Conservation (phyloP, 305 asterid genomes). For the Fraxinus angustifolia region DNA sequence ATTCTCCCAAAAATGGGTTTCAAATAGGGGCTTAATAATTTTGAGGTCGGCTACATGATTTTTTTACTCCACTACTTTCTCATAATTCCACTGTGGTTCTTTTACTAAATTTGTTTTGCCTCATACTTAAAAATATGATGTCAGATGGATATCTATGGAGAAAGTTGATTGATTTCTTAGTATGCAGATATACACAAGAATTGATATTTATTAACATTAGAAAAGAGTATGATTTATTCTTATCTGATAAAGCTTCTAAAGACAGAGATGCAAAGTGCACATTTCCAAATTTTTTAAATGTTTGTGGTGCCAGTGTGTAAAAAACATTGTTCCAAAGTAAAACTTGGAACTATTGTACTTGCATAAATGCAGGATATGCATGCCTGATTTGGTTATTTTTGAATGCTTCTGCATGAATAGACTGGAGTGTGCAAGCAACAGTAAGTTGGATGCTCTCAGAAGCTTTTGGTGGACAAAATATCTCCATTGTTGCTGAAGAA, state of each 20-base stretch:
- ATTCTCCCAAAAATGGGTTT: too few species aligned
- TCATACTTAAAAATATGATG: neutral
- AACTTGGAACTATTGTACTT: neutral
- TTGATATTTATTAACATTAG: neutral
- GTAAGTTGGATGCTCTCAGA: slow-evolving; percentile 69
- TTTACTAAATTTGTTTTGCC: neutral
- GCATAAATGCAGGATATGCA: neutral
- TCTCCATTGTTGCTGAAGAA: slow-evolving; percentile 81
- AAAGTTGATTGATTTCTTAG: neutral
- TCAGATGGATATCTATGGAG: neutral
- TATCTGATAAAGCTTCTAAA: neutral
- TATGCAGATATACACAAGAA: neutral
- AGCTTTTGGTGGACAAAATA: slow-evolving; percentile 42
- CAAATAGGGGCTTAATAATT: neutral
- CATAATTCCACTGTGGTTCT: neutral
- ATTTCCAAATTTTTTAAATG: neutral
- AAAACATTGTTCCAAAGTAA: neutral
- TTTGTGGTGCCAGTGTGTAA: neutral
- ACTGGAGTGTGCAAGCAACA: slow-evolving; percentile 86
- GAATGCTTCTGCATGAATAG: slow-evolving; percentile 31
- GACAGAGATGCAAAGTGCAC: neutral
- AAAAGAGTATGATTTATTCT: neutral
- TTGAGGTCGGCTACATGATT: neutral
- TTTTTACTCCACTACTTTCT: neutral
- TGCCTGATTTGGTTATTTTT: neutral